Evolutionary conservation across 73 alveolate genomes (phyloP), one percentile per base, ranked within the genome.

Genomic region (Tetrahymena thermophila): DNA sequence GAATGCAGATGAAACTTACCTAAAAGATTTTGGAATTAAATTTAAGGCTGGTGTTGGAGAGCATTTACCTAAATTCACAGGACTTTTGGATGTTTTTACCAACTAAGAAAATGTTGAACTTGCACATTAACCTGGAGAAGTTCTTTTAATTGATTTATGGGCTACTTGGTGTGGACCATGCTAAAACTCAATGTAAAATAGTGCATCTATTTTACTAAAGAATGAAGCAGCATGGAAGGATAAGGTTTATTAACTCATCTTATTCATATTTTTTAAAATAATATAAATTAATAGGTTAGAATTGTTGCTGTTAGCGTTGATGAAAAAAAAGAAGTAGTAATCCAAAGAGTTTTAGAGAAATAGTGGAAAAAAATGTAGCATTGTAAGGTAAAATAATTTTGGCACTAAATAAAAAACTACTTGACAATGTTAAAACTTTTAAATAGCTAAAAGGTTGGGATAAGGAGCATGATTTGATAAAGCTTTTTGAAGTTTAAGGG

Each of bases 81-180:
- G 89, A 34, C 89, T 71, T 71, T 71, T 19, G 3, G 89, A 71
- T 71, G 89, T 71, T 28, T 71, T 71, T 71, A 71, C 89, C 37
- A 71, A 71, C 17, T 71, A 71, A 21, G 89, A 71, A 71, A 71
- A 71, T 71, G 89, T 71, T 28, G 37, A 28, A 28, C 37, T 71
- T 4, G 23, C 89, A 19, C 96, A 94, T 19, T 35, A 85, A 19
- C 94, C 57, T 31, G 96, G 95, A 25, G 38, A 94, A 56, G 89
- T 94, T 42, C 93, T 94, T 43, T 89, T 94, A 14, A 34, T 94
- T 85, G 96, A 94, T 43, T 94, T 85, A 34, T 94, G 96, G 96
- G 96, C 96, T 5, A 83, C 93, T 35, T 94, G 96, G 96, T 94
- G 96, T 85, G 96, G 96, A 23, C 96, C 96, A 31, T 94, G 96